Percentiles rank a stretch among this genome's conserved stretches.
Conservation (phyloP, 805 yeast genomes). For the Wickerhamomyces chambardii region DNA sequence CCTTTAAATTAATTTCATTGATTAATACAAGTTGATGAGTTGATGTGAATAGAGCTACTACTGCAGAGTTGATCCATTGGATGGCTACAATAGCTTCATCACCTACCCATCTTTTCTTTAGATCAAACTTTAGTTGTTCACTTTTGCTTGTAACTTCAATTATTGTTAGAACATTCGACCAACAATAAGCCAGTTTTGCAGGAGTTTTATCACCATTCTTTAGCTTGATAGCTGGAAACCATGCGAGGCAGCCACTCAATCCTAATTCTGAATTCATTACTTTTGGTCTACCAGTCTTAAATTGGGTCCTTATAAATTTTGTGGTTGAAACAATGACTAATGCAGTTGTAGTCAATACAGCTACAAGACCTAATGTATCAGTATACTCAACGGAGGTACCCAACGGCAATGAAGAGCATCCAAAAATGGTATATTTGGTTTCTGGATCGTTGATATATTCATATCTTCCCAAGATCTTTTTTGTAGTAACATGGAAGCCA, state of each 20-base stretch:
- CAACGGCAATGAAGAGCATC: constrained; percentile 45
- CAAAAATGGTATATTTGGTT: constrained; percentile 23
- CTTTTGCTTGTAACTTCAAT: constrained; percentile 34
- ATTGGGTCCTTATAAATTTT: constrained; percentile 38
- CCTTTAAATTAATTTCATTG: constrained; percentile 28
- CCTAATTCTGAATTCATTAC: constrained; percentile 19
- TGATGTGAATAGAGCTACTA: constrained; percentile 31
- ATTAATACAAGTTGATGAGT: constrained; percentile 36
- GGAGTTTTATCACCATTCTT: constrained; percentile 16
- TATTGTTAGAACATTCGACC: constrained; percentile 53
- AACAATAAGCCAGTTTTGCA: constrained; percentile 56
- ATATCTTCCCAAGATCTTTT: constrained; percentile 43
- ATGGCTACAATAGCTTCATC: constrained; percentile 42
- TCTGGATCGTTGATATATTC: constrained; percentile 12
- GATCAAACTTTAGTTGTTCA: constrained; percentile 24
- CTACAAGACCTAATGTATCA: constrained; percentile 51
- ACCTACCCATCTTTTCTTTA: constrained; percentile 31
- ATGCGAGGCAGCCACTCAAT: constrained; percentile 38
- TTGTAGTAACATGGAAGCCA: constrained; percentile 36
- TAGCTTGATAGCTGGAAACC: constrained; percentile 49
- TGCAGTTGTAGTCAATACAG: constrained; percentile 44
- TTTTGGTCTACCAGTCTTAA: constrained; percentile 41
- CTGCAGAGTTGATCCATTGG: constrained; percentile 44
- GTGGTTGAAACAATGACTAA: constrained; percentile 51
- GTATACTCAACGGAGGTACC: constrained; percentile 46